phyloP scores from a whole-genome alignment of 257 asterid species.

The Striga asiatica region DNA sequence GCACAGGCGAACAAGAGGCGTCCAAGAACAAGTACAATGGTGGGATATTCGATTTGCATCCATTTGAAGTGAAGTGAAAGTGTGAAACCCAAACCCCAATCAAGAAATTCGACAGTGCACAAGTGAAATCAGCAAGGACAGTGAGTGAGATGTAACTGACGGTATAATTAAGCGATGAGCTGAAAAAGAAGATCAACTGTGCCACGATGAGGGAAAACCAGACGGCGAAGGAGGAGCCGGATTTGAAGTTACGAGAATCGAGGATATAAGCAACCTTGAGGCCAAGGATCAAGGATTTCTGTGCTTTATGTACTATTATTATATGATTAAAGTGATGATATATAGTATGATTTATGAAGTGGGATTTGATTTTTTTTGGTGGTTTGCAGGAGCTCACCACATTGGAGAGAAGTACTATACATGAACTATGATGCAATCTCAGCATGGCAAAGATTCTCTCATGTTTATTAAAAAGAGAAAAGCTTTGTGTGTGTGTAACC shows the following conservation, averaged over 20 bases:
- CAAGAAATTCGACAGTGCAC: constrained; percentile 68
- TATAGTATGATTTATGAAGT: too few relatives aligned
- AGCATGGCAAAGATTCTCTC: too few relatives aligned
- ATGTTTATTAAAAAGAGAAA: too few relatives aligned
- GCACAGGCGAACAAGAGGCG: constrained; percentile 87
- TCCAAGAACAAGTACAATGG: constrained; percentile 77
- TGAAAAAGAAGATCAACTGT: constrained; percentile 74
- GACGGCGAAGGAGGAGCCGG: constrained; percentile 81
- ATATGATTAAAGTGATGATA: too few relatives aligned
- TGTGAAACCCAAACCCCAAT: constrained; percentile 92
- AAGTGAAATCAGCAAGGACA: constrained; percentile 50
- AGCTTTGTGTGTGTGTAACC: too few relatives aligned
- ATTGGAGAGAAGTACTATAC: too few relatives aligned
- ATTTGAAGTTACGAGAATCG: constrained; percentile 69
- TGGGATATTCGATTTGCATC: constrained; percentile 88
- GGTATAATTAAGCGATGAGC: constrained; percentile 44
- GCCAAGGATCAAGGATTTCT: constrained; percentile 55
- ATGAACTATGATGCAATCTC: too few relatives aligned
- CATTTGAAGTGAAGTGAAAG: constrained; percentile 96
- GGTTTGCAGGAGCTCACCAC: too few relatives aligned
- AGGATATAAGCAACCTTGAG: constrained; percentile 87
- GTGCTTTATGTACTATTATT: too few relatives aligned
- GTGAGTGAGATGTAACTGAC: constrained; percentile 50
- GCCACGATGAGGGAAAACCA: constrained; percentile 83
- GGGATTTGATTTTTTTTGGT: too few relatives aligned